A percentile compares a stretch with the other conserved stretches of the same genome.
phyloP scores from a whole-genome alignment of 108 stramenopile genomes.

The Asterionellopsis glacialis region DNA sequence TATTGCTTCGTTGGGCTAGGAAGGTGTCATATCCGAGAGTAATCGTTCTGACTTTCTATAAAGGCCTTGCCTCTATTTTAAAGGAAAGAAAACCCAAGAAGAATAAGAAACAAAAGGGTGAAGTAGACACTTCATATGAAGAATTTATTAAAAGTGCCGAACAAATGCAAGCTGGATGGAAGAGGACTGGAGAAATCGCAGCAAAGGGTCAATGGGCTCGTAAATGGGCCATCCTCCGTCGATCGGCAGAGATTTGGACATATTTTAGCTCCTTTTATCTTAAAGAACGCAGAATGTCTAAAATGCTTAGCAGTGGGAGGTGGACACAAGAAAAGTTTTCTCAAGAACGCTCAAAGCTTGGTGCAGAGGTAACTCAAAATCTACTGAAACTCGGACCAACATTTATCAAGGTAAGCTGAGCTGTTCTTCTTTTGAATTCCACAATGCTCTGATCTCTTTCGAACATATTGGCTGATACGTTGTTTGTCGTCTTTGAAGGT shows the following conservation, averaged over 20 bases:
- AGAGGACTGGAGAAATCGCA: constrained; percentile 82
- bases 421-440: not conserved
- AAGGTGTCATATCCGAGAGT: constrained; percentile 55
- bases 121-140: constrained; percentile 20
- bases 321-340: constrained; percentile 68
- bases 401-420: constrained; percentile 73
- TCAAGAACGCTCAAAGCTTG: constrained; percentile 68
- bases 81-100: constrained; percentile 24
- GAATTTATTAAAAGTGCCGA: constrained; percentile 69
- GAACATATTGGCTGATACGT: not conserved
- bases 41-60: constrained; percentile 28
- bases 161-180: constrained; percentile 79
- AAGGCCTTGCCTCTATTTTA: constrained; percentile 47
- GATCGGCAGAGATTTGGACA: constrained; percentile 88
- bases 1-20: constrained; percentile 60
- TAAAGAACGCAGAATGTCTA: constrained; percentile 70
- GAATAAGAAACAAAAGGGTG: constrained; percentile 7
- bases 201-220: constrained; percentile 60
- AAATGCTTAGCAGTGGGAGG: constrained; percentile 62
- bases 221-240: constrained; percentile 75
- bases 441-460: not conserved
- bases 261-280: constrained; percentile 85
- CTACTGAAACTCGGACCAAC: constrained; percentile 92
- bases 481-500: constrained; percentile 41
- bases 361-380: constrained; percentile 85